Evolutionary conservation across 2,329 filamentous ascomycete genomes (phyloP).

Genomic region (Graphilbum sp.): DNA sequence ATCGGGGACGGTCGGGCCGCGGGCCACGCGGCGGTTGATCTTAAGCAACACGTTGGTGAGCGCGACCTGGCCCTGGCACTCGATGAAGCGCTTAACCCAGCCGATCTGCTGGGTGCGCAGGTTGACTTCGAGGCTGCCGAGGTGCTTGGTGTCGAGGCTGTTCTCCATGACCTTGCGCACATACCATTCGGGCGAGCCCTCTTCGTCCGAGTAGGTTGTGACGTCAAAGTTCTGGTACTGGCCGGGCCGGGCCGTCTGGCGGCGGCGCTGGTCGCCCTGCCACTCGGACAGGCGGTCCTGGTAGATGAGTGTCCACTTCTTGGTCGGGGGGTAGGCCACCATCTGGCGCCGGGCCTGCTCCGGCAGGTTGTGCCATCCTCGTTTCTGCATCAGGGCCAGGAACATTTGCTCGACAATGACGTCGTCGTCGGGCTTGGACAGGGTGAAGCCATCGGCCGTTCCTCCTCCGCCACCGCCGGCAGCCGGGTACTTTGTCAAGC

Average conservation of each 20-base stretch:
- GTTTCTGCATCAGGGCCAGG: constrained; percentile 85
- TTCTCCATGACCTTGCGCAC: constrained; percentile 95
- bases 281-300: constrained; percentile 79
- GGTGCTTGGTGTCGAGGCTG: constrained; percentile 74
- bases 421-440: constrained; percentile 64
- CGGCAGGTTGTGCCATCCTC: constrained; percentile 92
- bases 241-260: constrained; percentile 55
- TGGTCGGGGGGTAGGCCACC: constrained; percentile 82
- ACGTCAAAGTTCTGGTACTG: constrained; percentile 55
- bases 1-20: constrained; percentile 50
- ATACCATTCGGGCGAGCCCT: constrained; percentile 96
- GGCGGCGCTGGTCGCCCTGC: constrained; percentile 85
- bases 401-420: constrained; percentile 82
- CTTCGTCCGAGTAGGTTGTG: constrained; percentile 71
- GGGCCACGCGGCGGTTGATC: constrained; percentile 73
- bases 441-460: constrained; percentile 34
- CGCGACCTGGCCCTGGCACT: constrained; percentile 92
- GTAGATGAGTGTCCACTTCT: constrained; percentile 96
- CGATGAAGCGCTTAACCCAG: constrained; percentile 93
- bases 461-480: constrained; percentile 16
- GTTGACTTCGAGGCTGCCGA: constrained; percentile 88
- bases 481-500: constrained; percentile 36
- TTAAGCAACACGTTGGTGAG: constrained; percentile 86
- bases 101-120: constrained; percentile 90
- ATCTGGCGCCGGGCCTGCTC: constrained; percentile 92